Percentiles rank a stretch among this genome's conserved stretches.
phyloP scores from a whole-genome alignment of 495 filamentous ascomycete species.

The Daldinia grandis region DNA sequence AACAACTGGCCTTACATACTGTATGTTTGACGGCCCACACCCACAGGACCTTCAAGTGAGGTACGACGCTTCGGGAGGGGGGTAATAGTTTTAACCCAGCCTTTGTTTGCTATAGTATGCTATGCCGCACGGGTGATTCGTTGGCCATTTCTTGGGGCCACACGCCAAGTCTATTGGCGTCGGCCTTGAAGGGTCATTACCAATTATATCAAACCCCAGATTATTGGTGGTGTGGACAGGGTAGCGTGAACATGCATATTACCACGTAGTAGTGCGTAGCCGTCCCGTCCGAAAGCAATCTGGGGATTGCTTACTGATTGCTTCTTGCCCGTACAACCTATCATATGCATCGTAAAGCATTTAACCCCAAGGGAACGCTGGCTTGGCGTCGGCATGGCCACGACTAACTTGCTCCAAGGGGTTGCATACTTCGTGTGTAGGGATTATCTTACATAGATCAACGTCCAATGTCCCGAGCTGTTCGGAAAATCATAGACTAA shows the following conservation, averaged over 20 bases:
- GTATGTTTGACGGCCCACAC: neutral
- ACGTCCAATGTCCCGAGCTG: neutral
- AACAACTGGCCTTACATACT: too few species aligned
- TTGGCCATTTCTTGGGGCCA: constrained; percentile 11
- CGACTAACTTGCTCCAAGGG: neutral
- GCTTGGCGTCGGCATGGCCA: constrained; percentile 17
- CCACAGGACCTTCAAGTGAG: neutral
- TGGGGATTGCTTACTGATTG: constrained; percentile 38
- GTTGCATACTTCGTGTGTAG: neutral
- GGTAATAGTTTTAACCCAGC: constrained; percentile 3
- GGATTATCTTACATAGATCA: constrained; percentile 14
- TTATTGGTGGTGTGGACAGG: constrained; percentile 29
- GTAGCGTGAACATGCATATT: constrained; percentile 5
- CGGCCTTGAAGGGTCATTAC: constrained; percentile 21
- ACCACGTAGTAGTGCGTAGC: constrained; percentile 22
- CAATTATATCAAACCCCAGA: constrained; percentile 21
- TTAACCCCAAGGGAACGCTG: constrained; percentile 16
- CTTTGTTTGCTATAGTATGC: constrained; percentile 11
- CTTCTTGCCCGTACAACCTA: constrained; percentile 25
- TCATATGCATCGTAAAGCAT: constrained; percentile 14
- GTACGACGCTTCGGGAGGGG: neutral
- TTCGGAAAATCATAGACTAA: neutral
- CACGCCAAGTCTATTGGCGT: constrained; percentile 24
- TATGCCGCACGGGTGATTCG: constrained; percentile 21
- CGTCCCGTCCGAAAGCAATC: constrained; percentile 19